Evolutionary conservation across 2,329 filamentous ascomycete genomes (phyloP).

Genomic region (Pseudogymnoascus sp.): DNA sequence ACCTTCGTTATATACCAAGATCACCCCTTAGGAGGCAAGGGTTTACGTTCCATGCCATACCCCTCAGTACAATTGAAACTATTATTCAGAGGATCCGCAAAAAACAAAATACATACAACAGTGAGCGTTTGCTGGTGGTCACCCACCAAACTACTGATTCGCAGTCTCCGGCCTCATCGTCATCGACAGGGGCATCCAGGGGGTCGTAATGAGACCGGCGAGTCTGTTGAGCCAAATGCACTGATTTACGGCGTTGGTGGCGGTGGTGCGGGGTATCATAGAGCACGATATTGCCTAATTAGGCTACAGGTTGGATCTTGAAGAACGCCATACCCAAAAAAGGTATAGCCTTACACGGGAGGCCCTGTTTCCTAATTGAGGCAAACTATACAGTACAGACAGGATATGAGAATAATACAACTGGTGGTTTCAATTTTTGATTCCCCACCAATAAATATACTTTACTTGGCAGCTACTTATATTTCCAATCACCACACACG

Average conservation of each 20-base stretch:
- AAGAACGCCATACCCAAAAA: neutral
- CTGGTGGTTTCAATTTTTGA: neutral
- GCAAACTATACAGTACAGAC: neutral
- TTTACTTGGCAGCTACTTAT: neutral
- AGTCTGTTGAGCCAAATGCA: neutral
- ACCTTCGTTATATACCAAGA: too few species aligned
- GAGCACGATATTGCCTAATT: slow-evolving; percentile 4
- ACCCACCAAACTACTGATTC: too few species aligned
- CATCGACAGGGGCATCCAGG: neutral
- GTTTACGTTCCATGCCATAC: too few species aligned
- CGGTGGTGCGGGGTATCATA: neutral
- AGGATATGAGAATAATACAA: neutral
- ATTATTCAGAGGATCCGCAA: too few species aligned
- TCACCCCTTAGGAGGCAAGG: too few species aligned
- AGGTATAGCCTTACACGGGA: neutral
- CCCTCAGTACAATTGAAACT: too few species aligned
- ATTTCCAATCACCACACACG: neutral
- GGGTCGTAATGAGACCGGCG: neutral
- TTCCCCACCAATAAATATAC: neutral
- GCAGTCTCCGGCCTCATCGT: neutral
- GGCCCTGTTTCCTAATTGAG: neutral
- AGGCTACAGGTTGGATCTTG: neutral
- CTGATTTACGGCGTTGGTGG: neutral
- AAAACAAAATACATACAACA: too few species aligned
- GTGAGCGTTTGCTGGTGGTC: too few species aligned